phyloP scores from a whole-genome alignment of 73 alveolate species.

The Paramecium pentaurelia region DNA sequence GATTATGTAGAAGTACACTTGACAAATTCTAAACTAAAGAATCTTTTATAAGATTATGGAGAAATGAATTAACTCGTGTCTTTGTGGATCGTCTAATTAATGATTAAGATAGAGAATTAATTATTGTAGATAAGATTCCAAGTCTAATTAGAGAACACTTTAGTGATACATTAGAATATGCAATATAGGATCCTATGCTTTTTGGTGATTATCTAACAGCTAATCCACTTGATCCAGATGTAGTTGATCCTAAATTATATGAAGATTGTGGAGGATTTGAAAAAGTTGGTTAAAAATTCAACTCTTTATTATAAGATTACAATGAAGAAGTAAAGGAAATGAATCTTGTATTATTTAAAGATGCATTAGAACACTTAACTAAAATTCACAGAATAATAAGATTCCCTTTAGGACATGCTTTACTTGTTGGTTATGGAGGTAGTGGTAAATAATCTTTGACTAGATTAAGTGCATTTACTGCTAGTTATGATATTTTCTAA shows the following conservation, averaged over 20 bases:
- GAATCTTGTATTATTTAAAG: conserved; percentile 81
- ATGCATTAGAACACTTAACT: conserved; percentile 73
- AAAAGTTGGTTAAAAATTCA: conserved; percentile 86
- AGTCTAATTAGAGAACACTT: conserved; percentile 68
- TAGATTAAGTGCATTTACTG: conserved; percentile 94
- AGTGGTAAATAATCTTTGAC: conserved; percentile 84
- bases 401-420: conserved; percentile 73
- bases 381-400: conserved; percentile 72
- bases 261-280: conserved; percentile 92
- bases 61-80: conserved; percentile 92
- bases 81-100: conserved; percentile 80
- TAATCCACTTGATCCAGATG: conserved; percentile 90
- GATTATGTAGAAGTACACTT: conserved; percentile 85
- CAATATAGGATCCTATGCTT: conserved; percentile 71
- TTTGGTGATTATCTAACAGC: conserved; percentile 91
- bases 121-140: conserved; percentile 65
- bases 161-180: conserved; percentile 78
- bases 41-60: conserved; percentile 88
- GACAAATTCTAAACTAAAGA: conserved; percentile 92
- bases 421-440: conserved; percentile 84
- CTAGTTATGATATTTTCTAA: conserved; percentile 92
- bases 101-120: conserved; percentile 67
- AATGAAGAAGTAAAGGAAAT: conserved; percentile 89
- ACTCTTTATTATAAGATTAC: conserved; percentile 92
- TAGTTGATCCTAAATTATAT: conserved; percentile 92